phyloP scores from a whole-genome alignment of 1,284 basidiomycete species.

The Meira nashicola region DNA sequence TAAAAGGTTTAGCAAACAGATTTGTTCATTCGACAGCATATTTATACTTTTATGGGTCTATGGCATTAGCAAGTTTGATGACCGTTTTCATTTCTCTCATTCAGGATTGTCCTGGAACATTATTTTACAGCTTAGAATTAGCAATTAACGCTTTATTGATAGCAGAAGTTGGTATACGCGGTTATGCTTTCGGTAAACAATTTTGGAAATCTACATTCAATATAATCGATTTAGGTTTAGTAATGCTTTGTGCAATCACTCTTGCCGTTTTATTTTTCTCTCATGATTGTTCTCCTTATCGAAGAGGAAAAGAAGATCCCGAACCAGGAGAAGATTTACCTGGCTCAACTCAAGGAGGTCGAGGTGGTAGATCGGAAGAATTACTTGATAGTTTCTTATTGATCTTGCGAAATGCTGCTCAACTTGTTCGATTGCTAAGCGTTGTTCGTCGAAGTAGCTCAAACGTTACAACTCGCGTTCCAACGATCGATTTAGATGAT shows the following conservation, averaged over 20 bases:
- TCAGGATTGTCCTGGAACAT: conserved; percentile 40
- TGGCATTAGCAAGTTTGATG: conserved; percentile 45
- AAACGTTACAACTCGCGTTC: conserved; percentile 38
- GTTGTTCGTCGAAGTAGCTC: conserved; percentile 43
- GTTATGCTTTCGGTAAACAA: conserved; percentile 47
- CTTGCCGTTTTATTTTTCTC: conserved; percentile 46
- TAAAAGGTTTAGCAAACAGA: conserved; percentile 50
- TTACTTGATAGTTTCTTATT: conserved; percentile 47
- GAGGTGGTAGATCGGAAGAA: conserved; percentile 44
- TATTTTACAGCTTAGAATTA: conserved; percentile 48
- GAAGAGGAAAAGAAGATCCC: conserved; percentile 16
- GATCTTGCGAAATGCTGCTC: conserved; percentile 46
- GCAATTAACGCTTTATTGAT: conserved; percentile 47
- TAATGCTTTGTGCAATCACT: conserved; percentile 44
- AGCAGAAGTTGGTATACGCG: conserved; percentile 43
- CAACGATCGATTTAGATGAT: conserved; percentile 41
- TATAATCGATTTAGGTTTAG: conserved; percentile 44
- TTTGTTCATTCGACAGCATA: conserved; percentile 51
- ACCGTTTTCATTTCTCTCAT: conserved; percentile 44
- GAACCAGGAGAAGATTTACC: conserved; percentile 15
- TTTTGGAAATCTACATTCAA: conserved; percentile 52
- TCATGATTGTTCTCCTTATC: conserved; percentile 48
- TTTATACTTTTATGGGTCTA: conserved; percentile 48
- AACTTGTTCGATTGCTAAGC: conserved; percentile 41
- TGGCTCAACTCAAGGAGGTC: conserved; percentile 10